A percentile compares a stretch with the other conserved stretches of the same genome.
Conservation (phyloP, 2,329 filamentous ascomycete genomes). For the Aspergillus terreus region DNA sequence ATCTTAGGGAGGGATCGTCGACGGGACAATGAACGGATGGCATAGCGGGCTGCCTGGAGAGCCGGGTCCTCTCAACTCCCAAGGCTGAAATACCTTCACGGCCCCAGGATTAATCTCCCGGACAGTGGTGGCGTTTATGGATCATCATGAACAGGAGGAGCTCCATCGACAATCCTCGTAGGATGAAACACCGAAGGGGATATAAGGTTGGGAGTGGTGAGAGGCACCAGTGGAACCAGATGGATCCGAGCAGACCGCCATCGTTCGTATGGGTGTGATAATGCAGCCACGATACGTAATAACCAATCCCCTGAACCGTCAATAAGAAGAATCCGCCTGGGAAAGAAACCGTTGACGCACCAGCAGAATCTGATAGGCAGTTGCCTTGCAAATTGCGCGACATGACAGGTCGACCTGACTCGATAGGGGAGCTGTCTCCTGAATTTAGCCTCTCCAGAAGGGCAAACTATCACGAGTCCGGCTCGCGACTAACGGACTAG, state of each 20-base stretch:
- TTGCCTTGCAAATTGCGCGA: not conserved
- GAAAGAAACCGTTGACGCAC: not conserved
- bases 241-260: too few species aligned
- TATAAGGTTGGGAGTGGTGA: not conserved
- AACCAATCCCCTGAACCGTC: too few species aligned
- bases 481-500: not conserved
- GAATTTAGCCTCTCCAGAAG: not conserved
- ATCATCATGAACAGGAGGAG: not conserved
- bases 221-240: too few species aligned
- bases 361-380: not conserved
- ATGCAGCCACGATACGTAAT: not conserved
- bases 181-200: constrained; percentile 10
- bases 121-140: not conserved
- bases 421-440: too few species aligned
- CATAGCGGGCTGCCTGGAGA: not conserved
- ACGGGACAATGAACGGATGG: constrained; percentile 3
- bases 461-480: not conserved
- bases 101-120: not conserved
- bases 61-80: not conserved
- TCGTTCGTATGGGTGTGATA: not conserved
- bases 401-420: not conserved
- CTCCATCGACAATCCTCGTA: constrained; percentile 6
- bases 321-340: too few species aligned
- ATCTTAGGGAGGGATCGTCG: constrained; percentile 6
- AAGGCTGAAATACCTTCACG: not conserved